Base-by-base conservation (phyloP, 306 rosid species). In the Pueraria montana region DNA sequence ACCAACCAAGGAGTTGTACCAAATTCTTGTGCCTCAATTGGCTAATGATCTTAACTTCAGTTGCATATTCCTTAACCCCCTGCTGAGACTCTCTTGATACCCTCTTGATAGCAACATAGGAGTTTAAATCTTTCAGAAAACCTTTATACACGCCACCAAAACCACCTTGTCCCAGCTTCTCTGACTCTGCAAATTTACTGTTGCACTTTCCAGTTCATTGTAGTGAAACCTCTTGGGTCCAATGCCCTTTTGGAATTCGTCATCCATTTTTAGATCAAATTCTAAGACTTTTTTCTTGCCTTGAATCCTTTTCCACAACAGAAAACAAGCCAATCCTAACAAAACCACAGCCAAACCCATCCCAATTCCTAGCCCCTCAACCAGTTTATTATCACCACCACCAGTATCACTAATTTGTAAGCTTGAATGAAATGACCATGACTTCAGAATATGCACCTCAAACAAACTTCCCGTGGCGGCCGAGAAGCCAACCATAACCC, bases 161-260 rank as follows among this genome's bases (percentile, higher is more conserved):
- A 27, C 18, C 67, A 12, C 67, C 67, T 61, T 61, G 67, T 61
- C 40, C 40, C 5, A 61, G 67, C 18, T 61, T 61, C 67, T 13
- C 67, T 13, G 67, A 61, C 40, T 59, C 3, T 61, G 67, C 36
- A 61, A 61, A 61, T 26, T 26, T 26, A 61, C 18, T 26, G 67
- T 61, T 26, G 67, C 40, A 26, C 10, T 61, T 45, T 23, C 88
- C 5, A 81, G 24, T 32, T 84, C 82, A 6, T 40, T 24, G 9
- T 76, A 68, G n/a, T 21, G 24, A 58, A 53, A 84, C 69, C 24
- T 79, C 76, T 36, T 86, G 0, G 84, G 82, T 30, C 89, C 89
- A 24, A 74, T 58, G 4, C 67, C 87, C 36, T 68, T 56, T 24
- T 58, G 46, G 61, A 86, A 80, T 32, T 83, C 84, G 20, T 64